phyloP scores from a whole-genome alignment of 169 alveolate genomes.

The Babesia ovis region DNA sequence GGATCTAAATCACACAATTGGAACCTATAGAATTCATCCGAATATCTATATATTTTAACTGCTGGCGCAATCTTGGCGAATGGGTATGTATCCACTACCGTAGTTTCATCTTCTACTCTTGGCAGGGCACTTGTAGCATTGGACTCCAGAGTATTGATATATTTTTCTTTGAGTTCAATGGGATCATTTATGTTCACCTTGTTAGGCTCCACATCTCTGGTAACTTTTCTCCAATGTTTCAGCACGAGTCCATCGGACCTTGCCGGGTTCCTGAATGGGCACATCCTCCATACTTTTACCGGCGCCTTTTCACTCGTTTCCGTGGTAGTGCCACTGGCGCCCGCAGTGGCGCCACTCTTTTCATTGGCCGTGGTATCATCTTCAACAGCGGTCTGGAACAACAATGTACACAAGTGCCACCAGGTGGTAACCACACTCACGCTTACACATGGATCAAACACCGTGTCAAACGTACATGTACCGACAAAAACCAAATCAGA shows the following conservation, averaged over 20 bases:
- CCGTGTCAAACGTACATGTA: no score
- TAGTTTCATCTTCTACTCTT: conserved; percentile 45
- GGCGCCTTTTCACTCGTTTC: background rate
- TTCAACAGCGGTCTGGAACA: no score
- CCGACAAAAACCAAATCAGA: no score
- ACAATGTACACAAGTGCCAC: no score
- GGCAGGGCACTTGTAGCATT: conserved; percentile 55
- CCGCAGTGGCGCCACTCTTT: no score
- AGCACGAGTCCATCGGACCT: conserved; percentile 75
- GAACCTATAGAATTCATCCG: conserved; percentile 73
- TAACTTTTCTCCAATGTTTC: conserved; percentile 74
- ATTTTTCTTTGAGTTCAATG: conserved; percentile 26
- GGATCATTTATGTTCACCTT: conserved; percentile 26
- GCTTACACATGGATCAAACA: no score
- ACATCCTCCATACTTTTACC: conserved; percentile 68
- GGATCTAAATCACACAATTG: conserved; percentile 64
- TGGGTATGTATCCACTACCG: conserved; percentile 58
- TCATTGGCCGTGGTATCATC: no score
- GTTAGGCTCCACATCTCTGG: conserved; percentile 51
- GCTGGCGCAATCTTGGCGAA: conserved; percentile 75
- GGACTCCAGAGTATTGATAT: conserved; percentile 35
- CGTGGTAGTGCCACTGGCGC: no score
- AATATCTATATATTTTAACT: conserved; percentile 71
- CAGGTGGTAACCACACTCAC: no score
- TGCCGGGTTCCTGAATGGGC: conserved; percentile 74